phyloP scores from a whole-genome alignment of 495 filamentous ascomycete genomes.

The Thermochaetoides thermophila region DNA sequence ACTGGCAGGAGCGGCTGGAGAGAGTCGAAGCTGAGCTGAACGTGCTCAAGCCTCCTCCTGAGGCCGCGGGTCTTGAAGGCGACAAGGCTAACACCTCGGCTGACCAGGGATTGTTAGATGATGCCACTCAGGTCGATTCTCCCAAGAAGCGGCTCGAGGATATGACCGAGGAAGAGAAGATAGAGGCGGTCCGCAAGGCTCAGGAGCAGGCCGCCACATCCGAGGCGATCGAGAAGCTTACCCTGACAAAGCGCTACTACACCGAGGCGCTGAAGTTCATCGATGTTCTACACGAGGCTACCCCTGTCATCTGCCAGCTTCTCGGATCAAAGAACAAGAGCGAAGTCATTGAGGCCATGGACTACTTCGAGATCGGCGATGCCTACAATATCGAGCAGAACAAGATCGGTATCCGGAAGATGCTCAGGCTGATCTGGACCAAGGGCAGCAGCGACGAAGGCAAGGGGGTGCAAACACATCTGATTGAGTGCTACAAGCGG shows the following conservation, averaged over 20 bases:
- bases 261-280: conserved; percentile 87
- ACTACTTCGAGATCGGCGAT: conserved; percentile 88
- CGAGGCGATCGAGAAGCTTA: conserved; percentile 69
- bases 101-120: conserved; percentile 69
- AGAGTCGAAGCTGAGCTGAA: conserved; percentile 69
- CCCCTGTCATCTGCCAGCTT: conserved; percentile 64
- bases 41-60: conserved; percentile 61
- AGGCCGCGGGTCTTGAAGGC: conserved; percentile 56
- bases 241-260: conserved; percentile 81
- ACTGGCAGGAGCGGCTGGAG: conserved; percentile 70
- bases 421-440: conserved; percentile 96
- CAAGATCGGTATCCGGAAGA: conserved; percentile 75
- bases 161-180: conserved; percentile 42
- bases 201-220: conserved; percentile 53
- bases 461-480: conserved; percentile 90
- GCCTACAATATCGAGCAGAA: conserved; percentile 91
- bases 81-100: conserved; percentile 44
- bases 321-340: conserved; percentile 90
- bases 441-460: conserved; percentile 99
- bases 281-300: conserved; percentile 75
- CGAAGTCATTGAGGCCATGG: conserved; percentile 97
- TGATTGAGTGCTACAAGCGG: conserved; percentile 92
- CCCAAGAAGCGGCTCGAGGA: conserved; percentile 39
- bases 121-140: conserved; percentile 67
- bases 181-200: conserved; percentile 48